Evolutionary conservation across 2,329 filamentous ascomycete species (phyloP), one percentile per base, ranked within the genome.

Genomic region (Apiospora rasikravindrae): DNA sequence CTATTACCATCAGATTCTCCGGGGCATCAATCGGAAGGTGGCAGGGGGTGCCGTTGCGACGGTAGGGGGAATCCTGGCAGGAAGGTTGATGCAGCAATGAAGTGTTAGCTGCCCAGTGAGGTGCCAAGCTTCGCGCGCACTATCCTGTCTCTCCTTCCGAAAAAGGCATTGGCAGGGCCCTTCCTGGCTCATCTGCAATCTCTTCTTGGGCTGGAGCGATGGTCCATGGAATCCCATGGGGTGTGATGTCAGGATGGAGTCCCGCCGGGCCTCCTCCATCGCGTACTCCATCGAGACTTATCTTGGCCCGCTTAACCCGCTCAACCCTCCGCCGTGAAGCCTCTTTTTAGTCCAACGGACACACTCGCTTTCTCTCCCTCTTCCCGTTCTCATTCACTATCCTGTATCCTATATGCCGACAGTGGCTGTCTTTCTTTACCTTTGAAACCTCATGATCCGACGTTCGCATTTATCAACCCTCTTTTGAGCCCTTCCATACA

Each of bases 171-270:
- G 33, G 33, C 33, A 64, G 57, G 29, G 53, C 29, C 53, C 51
- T 57, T 19, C 51, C 51, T 57, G 51, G 57, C 22, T 40, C 57
- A 24, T 40, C 57, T 64, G 57, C 57, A 64, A 64, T 64, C 57
- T 64, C 57, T 64, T 64, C 40, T 40, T 64, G 57, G 33, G 57
- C 33, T 64, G 57, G 57, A 40, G 19, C 53, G 53, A 10, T 16
- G 29, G 26, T 11, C 26, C 11, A 57, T 37, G 53, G 7, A 29
- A 61, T 33, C 57, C 57, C 57, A 64, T 64, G 57, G 57, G 57
- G 57, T 64, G 57, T 64, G 57, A 64, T 64, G 57, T 64, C 57
- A 64, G 57, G 57, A 64, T 64, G 57, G 57, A 40, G 33, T 64
- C 22, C 57, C 57, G 57, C 57, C 57, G 57, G 57, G 57, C 57